These are phyloP conservation scores for Torulaspora globosa DNA, from an alignment of 1,139 yeast species.

Conservation along the genomic window DNA sequence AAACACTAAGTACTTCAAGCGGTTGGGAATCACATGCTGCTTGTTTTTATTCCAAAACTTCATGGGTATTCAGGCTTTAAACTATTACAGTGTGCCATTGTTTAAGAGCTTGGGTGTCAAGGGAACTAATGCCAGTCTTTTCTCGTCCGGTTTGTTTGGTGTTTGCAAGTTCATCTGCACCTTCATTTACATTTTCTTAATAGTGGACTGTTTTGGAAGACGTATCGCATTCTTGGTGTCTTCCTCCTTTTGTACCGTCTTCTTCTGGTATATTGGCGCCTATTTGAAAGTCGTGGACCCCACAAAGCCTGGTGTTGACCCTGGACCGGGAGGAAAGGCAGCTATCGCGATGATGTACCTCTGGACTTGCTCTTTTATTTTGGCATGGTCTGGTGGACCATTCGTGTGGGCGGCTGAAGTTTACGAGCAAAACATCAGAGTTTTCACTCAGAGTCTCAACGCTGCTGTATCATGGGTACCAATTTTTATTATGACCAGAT, in stretches of 20 bases:
- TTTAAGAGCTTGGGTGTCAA: constrained; percentile 50
- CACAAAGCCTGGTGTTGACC: constrained; percentile 33
- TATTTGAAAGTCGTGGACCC: constrained; percentile 45
- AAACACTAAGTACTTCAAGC: constrained; percentile 42
- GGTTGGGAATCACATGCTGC: constrained; percentile 44
- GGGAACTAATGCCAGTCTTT: constrained; percentile 43
- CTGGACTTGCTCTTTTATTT: constrained; percentile 46
- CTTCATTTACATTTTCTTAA: constrained; percentile 42
- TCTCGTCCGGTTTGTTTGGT: constrained; percentile 59
- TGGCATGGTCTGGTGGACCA: constrained; percentile 48
- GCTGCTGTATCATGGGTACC: constrained; percentile 49
- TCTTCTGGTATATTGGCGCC: constrained; percentile 50
- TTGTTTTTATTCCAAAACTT: constrained; percentile 55
- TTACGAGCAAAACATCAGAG: constrained; percentile 43
- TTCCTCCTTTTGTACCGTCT: constrained; percentile 45
- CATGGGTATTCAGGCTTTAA: constrained; percentile 60
- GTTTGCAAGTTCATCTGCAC: constrained; percentile 46
- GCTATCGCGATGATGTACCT: constrained; percentile 49
- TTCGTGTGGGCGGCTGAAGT: constrained; percentile 48
- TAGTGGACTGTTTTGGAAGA: constrained; percentile 48
- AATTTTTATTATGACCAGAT: constrained; percentile 48
- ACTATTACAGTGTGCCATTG: constrained; percentile 56
- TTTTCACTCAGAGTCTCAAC: constrained; percentile 44
- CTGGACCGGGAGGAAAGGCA: constrained; percentile 45
- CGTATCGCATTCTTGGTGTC: constrained; percentile 45